Evolutionary conservation across 768 basidiomycete species (phyloP).

Genomic region (Leucosporidium scottii): DNA sequence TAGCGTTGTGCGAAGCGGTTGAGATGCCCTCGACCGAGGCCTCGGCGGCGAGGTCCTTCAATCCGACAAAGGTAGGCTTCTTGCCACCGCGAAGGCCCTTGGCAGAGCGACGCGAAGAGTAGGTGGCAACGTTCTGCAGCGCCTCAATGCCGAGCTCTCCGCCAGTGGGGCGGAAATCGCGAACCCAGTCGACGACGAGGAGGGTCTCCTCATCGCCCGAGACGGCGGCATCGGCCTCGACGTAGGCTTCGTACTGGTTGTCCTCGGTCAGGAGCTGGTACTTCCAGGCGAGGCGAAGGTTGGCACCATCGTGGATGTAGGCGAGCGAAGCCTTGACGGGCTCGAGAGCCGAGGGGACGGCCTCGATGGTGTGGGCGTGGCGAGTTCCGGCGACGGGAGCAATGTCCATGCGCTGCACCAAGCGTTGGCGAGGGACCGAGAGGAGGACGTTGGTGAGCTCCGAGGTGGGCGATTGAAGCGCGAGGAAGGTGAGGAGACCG

Average conservation of each 20-base stretch:
- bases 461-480: conserved; percentile 16
- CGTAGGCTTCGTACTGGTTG: conserved; percentile 91
- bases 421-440: conserved; percentile 14
- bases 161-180: conserved; percentile 51
- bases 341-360: conserved; percentile 68
- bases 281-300: conserved; percentile 76
- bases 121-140: conserved; percentile 28
- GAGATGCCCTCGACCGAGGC: not conserved
- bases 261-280: conserved; percentile 89
- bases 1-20: not conserved
- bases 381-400: conserved; percentile 50
- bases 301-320: conserved; percentile 69
- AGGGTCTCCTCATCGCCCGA: conserved; percentile 43
- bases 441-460: conserved; percentile 10
- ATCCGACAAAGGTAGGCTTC: not conserved
- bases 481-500: conserved; percentile 31
- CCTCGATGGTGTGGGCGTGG: conserved; percentile 48
- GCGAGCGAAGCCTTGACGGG: conserved; percentile 74
- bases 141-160: conserved; percentile 36
- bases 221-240: conserved; percentile 67
- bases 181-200: conserved; percentile 90
- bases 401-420: conserved; percentile 49
- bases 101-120: not conserved
- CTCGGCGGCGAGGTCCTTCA: not conserved
- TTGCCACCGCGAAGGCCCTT: no score